A percentile compares a stretch with the other conserved stretches of the same genome.
These are phyloP conservation scores for Buddleja alternifolia DNA, from an alignment of 257 asterid genomes.

Conservation along the genomic window DNA sequence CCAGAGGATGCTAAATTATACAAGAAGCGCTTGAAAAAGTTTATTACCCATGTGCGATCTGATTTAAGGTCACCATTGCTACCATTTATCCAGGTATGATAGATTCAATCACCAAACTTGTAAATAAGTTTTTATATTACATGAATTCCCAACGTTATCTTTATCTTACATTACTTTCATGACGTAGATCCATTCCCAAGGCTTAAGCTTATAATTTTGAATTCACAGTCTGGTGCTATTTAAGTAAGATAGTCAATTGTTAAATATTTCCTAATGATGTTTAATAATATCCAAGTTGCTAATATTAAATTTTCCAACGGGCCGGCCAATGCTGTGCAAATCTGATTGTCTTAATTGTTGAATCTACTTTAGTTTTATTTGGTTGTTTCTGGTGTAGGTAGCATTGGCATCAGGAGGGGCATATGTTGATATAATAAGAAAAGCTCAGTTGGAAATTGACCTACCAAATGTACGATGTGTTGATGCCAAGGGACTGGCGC, in stretches of 20 bases:
- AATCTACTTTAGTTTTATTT: background rate
- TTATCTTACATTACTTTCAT: no score
- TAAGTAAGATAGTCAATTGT: no score
- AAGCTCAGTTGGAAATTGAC: constrained; percentile 54
- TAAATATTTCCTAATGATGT: no score
- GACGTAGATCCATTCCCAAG: no score
- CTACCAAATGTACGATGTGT: constrained; percentile 54
- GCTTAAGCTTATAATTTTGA: no score
- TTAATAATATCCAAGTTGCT: no score
- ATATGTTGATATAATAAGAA: constrained; percentile 48
- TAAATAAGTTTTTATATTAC: background rate
- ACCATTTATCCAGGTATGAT: constrained; percentile 25
- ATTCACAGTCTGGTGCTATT: no score
- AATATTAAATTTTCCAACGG: no score
- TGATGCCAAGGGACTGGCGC: constrained; percentile 62
- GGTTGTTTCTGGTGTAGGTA: constrained; percentile 40
- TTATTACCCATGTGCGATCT: constrained; percentile 32
- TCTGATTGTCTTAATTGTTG: background rate
- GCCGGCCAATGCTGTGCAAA: background rate
- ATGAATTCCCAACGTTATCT: no score
- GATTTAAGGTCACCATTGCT: constrained; percentile 21
- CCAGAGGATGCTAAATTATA: constrained; percentile 32
- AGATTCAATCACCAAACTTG: background rate
- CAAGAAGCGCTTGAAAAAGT: constrained; percentile 34
- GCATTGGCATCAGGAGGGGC: constrained; percentile 78